Evolutionary conservation across 2,329 filamentous ascomycete genomes (phyloP).

Genomic region (Biscogniauxia mediterranea): DNA sequence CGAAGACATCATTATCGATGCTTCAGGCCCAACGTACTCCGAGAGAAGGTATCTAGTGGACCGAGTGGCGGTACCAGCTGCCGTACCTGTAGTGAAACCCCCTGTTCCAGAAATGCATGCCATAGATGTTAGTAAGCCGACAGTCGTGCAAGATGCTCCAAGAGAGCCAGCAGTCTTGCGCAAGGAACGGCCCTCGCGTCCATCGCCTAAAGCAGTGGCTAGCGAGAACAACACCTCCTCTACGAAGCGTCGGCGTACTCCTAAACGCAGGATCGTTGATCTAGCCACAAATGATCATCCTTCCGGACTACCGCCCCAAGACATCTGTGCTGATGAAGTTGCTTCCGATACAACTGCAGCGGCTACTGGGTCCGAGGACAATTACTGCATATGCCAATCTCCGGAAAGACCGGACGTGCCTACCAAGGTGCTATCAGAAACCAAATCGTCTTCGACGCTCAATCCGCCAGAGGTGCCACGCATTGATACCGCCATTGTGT

Average conservation of each 20-base stretch:
- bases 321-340: slow-evolving; percentile 15
- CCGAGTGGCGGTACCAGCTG: slow-evolving; percentile 71
- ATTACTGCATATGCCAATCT: slow-evolving; percentile 46
- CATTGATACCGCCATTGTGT: slow-evolving; percentile 37
- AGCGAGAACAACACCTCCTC: slow-evolving; percentile 60
- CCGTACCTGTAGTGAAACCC: slow-evolving; percentile 75
- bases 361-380: slow-evolving; percentile 26
- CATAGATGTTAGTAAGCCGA: slow-evolving; percentile 66
- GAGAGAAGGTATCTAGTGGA: slow-evolving; percentile 85
- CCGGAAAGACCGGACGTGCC: slow-evolving; percentile 37
- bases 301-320: slow-evolving; percentile 21
- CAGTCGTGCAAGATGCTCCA: slow-evolving; percentile 53
- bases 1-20: slow-evolving; percentile 88
- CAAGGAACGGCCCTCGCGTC: slow-evolving; percentile 52
- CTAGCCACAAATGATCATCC: slow-evolving; percentile 52
- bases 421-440: slow-evolving; percentile 31
- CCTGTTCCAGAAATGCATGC: slow-evolving; percentile 59
- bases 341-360: slow-evolving; percentile 22
- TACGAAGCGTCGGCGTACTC: slow-evolving; percentile 57
- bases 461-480: slow-evolving; percentile 36
- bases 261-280: slow-evolving; percentile 64
- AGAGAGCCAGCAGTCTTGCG: slow-evolving; percentile 53
- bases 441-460: slow-evolving; percentile 31
- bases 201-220: slow-evolving; percentile 49
- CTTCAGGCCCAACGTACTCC: slow-evolving; percentile 74